Conservation (phyloP, 2,329 filamentous ascomycete genomes). For the Nemania sp. region DNA sequence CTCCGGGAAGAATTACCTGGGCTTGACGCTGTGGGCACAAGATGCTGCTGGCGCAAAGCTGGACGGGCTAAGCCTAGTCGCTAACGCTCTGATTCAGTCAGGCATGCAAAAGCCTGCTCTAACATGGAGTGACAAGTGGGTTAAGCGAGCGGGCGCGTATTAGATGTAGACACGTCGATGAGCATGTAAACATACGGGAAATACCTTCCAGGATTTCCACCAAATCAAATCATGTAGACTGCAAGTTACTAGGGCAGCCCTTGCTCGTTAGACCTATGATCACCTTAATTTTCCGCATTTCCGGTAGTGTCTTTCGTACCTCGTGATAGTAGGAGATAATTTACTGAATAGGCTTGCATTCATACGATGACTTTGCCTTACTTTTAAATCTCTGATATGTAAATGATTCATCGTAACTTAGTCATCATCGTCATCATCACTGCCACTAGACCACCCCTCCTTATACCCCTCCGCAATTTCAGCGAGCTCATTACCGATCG, state of each 20-base stretch:
- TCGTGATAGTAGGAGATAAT: neutral
- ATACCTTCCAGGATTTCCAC: neutral
- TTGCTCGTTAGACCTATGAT: neutral
- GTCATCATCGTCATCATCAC: constrained; percentile 74
- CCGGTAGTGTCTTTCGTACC: neutral
- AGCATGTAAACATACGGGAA: neutral
- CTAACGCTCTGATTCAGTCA: constrained; percentile 43
- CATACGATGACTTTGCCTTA: neutral
- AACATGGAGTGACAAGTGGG: constrained; percentile 41
- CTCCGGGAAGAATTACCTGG: constrained; percentile 75
- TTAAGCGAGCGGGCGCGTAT: constrained; percentile 40
- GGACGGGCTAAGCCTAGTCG: constrained; percentile 53
- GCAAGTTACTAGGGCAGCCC: neutral
- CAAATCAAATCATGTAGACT: neutral
- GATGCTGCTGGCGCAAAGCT: constrained; percentile 68
- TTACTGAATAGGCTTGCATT: neutral
- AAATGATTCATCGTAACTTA: constrained; percentile 2
- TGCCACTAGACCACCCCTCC: constrained; percentile 86
- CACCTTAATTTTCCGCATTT: neutral
- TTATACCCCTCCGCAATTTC: constrained; percentile 89
- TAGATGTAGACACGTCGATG: constrained; percentile 18
- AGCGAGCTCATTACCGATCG: constrained; percentile 81
- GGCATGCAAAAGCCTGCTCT: constrained; percentile 43
- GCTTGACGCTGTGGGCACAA: constrained; percentile 75
- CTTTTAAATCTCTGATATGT: neutral